Conservation (phyloP, 805 yeast genomes). For the Schizosaccharomyces pombe region DNA sequence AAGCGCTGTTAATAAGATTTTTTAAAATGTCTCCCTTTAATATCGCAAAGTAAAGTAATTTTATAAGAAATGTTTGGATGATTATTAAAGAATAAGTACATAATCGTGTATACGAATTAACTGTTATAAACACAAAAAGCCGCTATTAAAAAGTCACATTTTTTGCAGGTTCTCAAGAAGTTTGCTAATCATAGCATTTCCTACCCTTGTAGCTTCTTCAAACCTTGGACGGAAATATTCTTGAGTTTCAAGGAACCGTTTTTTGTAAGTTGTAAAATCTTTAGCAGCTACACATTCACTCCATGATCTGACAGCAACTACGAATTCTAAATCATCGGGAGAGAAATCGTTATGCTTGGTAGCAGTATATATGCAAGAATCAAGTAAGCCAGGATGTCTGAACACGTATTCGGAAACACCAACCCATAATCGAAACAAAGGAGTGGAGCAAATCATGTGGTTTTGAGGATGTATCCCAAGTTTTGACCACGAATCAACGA, state of each 20-base stretch:
- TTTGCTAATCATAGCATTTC: constrained; percentile 82
- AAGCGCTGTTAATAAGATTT: too few species aligned
- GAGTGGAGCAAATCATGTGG: constrained; percentile 91
- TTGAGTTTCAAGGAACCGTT: constrained; percentile 57
- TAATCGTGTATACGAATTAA: not conserved
- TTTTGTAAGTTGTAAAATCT: constrained; percentile 45
- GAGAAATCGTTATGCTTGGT: constrained; percentile 43
- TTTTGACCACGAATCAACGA: constrained; percentile 82
- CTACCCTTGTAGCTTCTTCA: constrained; percentile 66
- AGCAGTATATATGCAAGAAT: constrained; percentile 54
- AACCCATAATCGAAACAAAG: constrained; percentile 68
- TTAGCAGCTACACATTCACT: constrained; percentile 56
- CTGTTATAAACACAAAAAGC: too few species aligned
- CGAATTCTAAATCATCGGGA: constrained; percentile 78
- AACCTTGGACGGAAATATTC: constrained; percentile 67
- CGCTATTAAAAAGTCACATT: too few species aligned
- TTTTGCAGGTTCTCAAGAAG: constrained; percentile 24
- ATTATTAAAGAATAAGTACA: not conserved
- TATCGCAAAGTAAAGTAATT: too few species aligned
- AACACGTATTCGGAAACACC: constrained; percentile 87
- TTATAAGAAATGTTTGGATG: too few species aligned
- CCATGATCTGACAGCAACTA: constrained; percentile 81
- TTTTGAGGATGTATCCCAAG: constrained; percentile 78
- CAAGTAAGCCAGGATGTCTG: constrained; percentile 62
- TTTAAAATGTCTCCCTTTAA: too few species aligned